Percentiles rank a stretch among this genome's conserved stretches.
Evolutionary conservation across 140 eudicot genomes (phyloP).

Genomic region (Anethum foeniculum): DNA sequence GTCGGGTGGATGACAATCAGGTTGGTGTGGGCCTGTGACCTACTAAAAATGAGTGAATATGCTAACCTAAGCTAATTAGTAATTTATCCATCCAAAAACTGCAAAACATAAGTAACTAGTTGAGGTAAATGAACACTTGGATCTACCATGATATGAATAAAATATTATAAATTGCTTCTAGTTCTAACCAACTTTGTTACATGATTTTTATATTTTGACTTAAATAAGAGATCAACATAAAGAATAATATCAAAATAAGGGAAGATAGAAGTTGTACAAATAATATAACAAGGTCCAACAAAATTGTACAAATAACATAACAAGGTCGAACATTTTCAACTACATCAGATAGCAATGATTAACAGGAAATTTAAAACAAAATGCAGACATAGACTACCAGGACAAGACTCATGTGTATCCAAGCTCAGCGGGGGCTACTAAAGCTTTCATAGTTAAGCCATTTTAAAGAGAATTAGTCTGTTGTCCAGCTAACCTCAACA

Average conservation of each 20-base stretch:
- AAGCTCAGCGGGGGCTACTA: not conserved
- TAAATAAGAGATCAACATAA: not conserved
- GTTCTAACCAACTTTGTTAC: not conserved
- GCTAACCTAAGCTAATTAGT: not conserved
- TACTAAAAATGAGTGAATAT: not conserved
- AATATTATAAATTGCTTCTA: not conserved
- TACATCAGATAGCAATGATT: slow-evolving; percentile 2
- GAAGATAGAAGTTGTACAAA: not conserved
- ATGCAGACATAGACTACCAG: not conserved
- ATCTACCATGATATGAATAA: not conserved
- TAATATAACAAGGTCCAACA: not conserved
- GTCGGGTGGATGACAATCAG: not conserved
- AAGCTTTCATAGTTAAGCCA: not conserved
- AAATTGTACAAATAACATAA: not conserved
- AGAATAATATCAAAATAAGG: not conserved
- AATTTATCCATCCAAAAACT: not conserved
- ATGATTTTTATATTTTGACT: not conserved
- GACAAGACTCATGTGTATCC: not conserved
- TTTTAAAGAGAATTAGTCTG: not conserved
- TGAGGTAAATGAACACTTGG: not conserved
- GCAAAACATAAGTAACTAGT: not conserved
- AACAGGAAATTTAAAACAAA: not conserved
- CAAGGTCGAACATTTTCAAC: not conserved
- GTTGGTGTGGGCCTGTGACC: not conserved
- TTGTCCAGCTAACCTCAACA: slow-evolving; percentile 7